phyloP scores from a whole-genome alignment of 106 monocot genomes.

The Dendrobium nobile region DNA sequence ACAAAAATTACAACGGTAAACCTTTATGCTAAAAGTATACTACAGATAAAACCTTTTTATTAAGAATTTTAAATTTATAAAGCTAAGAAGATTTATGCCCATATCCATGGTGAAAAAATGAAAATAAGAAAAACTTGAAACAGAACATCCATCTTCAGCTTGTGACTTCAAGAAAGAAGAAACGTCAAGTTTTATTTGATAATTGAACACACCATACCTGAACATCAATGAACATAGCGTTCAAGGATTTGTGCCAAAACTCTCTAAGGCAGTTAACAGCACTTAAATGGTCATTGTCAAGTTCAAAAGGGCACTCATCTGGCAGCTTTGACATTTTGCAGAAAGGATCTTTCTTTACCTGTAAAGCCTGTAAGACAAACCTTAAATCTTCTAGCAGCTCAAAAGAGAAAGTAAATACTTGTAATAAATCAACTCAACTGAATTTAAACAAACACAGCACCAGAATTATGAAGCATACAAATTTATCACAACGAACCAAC shows the following conservation, averaged over 20 bases:
- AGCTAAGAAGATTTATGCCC: not conserved
- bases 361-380: slow-evolving; percentile 24
- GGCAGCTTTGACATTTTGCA: slow-evolving; percentile 42
- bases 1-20: not conserved
- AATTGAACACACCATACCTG: slow-evolving; percentile 34
- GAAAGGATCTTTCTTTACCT: slow-evolving; percentile 26
- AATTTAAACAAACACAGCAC: not conserved
- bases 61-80: not conserved
- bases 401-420: not conserved
- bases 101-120: not conserved
- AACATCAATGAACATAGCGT: slow-evolving; percentile 57
- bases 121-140: not conserved
- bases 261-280: slow-evolving; percentile 59
- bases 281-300: slow-evolving; percentile 46
- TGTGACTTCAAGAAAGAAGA: not conserved
- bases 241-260: slow-evolving; percentile 61
- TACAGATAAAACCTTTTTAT: not conserved
- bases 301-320: slow-evolving; percentile 34
- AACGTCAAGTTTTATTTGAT: not conserved
- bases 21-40: not conserved
- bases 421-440: not conserved
- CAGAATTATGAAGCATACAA: not conserved
- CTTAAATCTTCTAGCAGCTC: not conserved
- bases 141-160: not conserved
- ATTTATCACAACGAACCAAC: not conserved